Conservation (phyloP, 2,329 filamentous ascomycete genomes). For the Penicillium sclerotigenum region DNA sequence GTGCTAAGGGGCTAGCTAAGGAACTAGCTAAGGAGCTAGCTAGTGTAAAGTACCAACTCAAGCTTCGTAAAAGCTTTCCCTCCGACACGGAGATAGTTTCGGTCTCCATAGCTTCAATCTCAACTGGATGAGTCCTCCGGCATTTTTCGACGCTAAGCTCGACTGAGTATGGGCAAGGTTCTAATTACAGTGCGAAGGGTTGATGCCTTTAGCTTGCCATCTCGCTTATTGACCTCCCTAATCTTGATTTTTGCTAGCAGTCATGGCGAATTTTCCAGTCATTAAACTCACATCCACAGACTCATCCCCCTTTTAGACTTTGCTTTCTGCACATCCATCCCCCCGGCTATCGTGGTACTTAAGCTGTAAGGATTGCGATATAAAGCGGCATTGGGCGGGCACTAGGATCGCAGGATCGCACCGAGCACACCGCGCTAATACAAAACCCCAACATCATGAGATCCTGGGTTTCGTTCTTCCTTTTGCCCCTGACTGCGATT, state of each 20-base stretch:
- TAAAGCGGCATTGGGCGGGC: neutral
- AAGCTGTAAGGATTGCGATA: neutral
- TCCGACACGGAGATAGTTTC: neutral
- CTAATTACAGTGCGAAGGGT: conserved; percentile 1
- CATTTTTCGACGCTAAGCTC: neutral
- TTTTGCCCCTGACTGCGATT: neutral
- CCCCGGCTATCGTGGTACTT: neutral
- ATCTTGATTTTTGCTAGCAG: neutral
- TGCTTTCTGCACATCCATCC: too few relatives aligned
- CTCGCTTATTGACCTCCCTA: conserved; percentile 10
- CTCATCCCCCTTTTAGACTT: neutral
- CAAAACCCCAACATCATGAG: neutral
- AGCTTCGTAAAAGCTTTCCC: neutral
- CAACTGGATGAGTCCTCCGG: neutral
- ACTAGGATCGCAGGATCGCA: neutral
- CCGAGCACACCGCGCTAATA: neutral
- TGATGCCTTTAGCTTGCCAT: neutral
- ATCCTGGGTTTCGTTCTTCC: neutral
- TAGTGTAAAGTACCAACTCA: neutral
- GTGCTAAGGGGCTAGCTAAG: neutral
- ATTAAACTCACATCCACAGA: neutral
- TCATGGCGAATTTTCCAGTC: neutral
- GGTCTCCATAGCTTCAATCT: neutral
- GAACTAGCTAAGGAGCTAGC: neutral
- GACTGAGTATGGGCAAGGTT: conserved; percentile 3